A percentile compares a stretch with the other conserved stretches of the same genome.
Evolutionary conservation across 2,329 filamentous ascomycete species (phyloP).

Genomic region (Calonectria multiphialidica): DNA sequence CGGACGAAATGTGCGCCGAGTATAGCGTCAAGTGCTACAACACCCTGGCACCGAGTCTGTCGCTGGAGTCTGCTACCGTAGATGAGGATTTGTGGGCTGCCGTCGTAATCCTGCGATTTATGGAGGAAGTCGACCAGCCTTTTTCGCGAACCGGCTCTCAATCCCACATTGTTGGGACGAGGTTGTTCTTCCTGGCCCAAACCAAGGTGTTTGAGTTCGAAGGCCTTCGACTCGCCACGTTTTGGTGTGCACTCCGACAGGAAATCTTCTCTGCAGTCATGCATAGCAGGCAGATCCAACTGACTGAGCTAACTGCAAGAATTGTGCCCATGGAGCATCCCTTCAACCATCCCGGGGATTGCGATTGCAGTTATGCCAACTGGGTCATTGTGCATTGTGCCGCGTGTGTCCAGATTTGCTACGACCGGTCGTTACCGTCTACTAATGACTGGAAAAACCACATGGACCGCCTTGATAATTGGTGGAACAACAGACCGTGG

Average conservation of each 20-base stretch:
- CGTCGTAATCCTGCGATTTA: not conserved
- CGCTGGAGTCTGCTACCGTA: not conserved
- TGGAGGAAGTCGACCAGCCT: not conserved
- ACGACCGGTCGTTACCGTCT: not conserved
- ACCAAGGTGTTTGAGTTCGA: not conserved
- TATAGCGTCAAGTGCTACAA: not conserved
- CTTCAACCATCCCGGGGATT: not conserved
- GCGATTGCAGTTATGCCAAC: constrained; percentile 1
- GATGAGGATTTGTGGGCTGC: not conserved
- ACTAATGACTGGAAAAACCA: not conserved
- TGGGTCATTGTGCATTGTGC: not conserved
- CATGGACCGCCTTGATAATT: not conserved
- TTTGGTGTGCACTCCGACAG: not conserved
- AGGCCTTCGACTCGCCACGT: not conserved
- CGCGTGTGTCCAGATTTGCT: not conserved
- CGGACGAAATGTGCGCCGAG: not conserved
- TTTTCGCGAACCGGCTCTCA: not conserved
- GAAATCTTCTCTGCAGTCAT: not conserved
- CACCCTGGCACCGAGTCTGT: not conserved
- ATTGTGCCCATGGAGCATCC: not conserved
- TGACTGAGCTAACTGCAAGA: not conserved
- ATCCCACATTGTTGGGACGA: not conserved
- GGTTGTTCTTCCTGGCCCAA: not conserved
- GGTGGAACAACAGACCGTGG: not conserved
- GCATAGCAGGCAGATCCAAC: not conserved